These are phyloP conservation scores for Emmonsiellopsis sp. DNA, from an alignment of 2,329 filamentous ascomycete species.

Conservation along the genomic window DNA sequence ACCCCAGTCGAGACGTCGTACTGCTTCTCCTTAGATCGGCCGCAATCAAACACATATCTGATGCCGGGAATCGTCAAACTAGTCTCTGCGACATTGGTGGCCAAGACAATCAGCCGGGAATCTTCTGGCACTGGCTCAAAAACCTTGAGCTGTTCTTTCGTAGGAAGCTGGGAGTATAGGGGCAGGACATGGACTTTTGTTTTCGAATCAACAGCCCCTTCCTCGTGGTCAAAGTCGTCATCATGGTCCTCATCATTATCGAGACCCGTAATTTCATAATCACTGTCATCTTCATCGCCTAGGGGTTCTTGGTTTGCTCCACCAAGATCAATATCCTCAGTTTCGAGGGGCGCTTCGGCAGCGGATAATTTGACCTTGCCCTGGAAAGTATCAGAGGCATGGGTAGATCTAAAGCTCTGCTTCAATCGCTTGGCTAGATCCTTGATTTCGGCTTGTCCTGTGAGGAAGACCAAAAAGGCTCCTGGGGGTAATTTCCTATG, in stretches of 20 bases:
- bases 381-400: constrained; percentile 42
- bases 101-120: constrained; percentile 75
- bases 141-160: constrained; percentile 80
- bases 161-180: constrained; percentile 84
- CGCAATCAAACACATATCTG: constrained; percentile 91
- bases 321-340: constrained; percentile 80
- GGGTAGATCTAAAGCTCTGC: constrained; percentile 52
- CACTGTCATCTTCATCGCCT: constrained; percentile 47
- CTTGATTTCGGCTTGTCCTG: constrained; percentile 84
- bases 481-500: constrained; percentile 85
- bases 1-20: constrained; percentile 85
- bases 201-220: constrained; percentile 48
- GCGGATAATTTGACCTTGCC: constrained; percentile 68
- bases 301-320: constrained; percentile 38
- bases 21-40: constrained; percentile 81
- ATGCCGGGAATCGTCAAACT: constrained; percentile 94
- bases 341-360: constrained; percentile 68
- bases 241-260: constrained; percentile 49
- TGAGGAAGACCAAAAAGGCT: constrained; percentile 88
- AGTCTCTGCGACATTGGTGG: constrained; percentile 95
- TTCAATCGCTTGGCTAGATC: constrained; percentile 73
- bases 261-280: constrained; percentile 52
- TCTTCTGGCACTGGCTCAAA: constrained; percentile 79
- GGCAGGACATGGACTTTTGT: constrained; percentile 80
- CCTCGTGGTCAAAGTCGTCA: constrained; percentile 60